A percentile compares a stretch with the other conserved stretches of the same genome.
Evolutionary conservation across 2,329 filamentous ascomycete species (phyloP).

Genomic region (Septoria petroselini): DNA sequence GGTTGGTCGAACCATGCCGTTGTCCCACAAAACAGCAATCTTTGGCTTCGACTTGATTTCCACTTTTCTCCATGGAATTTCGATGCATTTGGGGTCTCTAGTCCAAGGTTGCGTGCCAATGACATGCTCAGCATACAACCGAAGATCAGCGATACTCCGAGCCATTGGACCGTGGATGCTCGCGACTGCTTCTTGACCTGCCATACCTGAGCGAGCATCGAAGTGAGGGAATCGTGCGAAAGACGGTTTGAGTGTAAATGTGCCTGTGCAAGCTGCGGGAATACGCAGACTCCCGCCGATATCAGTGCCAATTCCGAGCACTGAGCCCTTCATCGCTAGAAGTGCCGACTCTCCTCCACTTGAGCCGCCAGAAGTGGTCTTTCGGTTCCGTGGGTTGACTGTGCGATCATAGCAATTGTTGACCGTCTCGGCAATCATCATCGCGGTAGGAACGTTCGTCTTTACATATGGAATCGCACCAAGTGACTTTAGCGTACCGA

Average conservation of each 20-base stretch:
- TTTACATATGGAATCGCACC: slow-evolving; percentile 69
- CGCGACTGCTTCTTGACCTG: slow-evolving; percentile 62
- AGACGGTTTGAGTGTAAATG: slow-evolving; percentile 57
- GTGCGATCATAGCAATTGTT: slow-evolving; percentile 60
- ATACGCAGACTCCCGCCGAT: slow-evolving; percentile 59
- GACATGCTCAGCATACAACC: slow-evolving; percentile 43
- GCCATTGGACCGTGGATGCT: slow-evolving; percentile 64
- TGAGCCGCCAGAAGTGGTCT: slow-evolving; percentile 61
- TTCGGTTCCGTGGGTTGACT: slow-evolving; percentile 59
- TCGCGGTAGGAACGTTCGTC: slow-evolving; percentile 66
- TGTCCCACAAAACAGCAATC: slow-evolving; percentile 60
- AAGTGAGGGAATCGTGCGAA: slow-evolving; percentile 60
- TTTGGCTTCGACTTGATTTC: slow-evolving; percentile 51
- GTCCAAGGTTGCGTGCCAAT: slow-evolving; percentile 51
- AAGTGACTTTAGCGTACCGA: slow-evolving; percentile 56
- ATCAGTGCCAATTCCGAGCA: slow-evolving; percentile 62
- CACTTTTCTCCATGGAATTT: slow-evolving; percentile 52
- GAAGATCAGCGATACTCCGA: slow-evolving; percentile 52
- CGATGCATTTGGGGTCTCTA: slow-evolving; percentile 52
- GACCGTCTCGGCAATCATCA: slow-evolving; percentile 66
- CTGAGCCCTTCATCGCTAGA: slow-evolving; percentile 57
- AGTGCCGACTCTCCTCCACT: slow-evolving; percentile 67
- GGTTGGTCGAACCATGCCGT: slow-evolving; percentile 59
- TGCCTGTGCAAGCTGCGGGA: slow-evolving; percentile 56
- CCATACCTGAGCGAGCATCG: slow-evolving; percentile 55